Conservation (phyloP, 768 basidiomycete species). For the Galerina marginata region DNA sequence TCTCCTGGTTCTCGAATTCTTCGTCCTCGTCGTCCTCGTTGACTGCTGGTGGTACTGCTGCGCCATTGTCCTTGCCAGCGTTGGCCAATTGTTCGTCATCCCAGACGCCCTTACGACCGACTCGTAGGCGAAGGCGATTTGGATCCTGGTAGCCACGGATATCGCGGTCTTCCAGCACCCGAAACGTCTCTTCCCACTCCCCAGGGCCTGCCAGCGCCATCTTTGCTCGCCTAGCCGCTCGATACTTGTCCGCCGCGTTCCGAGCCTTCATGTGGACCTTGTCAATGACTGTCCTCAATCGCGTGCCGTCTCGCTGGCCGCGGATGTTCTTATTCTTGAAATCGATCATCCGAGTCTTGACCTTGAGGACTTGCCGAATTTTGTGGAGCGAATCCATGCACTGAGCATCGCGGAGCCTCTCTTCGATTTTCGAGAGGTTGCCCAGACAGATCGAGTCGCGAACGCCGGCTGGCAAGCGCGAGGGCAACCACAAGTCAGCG, state of each 20-base stretch:
- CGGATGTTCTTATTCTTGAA: slow-evolving; percentile 12
- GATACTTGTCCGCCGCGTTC: slow-evolving; percentile 6
- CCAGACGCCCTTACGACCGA: slow-evolving; percentile 20
- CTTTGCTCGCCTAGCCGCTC: slow-evolving; percentile 12
- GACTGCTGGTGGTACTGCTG: not conserved
- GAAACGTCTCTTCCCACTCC: slow-evolving; percentile 15
- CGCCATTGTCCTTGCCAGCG: not conserved
- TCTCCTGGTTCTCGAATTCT: not conserved
- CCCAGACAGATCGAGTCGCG: not conserved
- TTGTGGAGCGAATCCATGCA: slow-evolving; percentile 7
- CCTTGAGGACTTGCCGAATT: slow-evolving; percentile 2
- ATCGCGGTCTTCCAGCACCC: slow-evolving; percentile 12
- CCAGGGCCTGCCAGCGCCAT: slow-evolving; percentile 11
- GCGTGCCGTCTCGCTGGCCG: slow-evolving; percentile 10
- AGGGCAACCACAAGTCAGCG: slow-evolving; percentile 13
- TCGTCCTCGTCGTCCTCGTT: not conserved
- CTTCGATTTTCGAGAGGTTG: slow-evolving; percentile 11
- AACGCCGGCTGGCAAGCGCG: not conserved
- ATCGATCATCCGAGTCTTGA: slow-evolving; percentile 13
- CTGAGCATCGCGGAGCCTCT: slow-evolving; percentile 8
- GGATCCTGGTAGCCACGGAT: slow-evolving; percentile 21
- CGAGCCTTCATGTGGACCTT: slow-evolving; percentile 12
- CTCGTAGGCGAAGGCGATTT: not conserved
- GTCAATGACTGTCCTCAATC: slow-evolving; percentile 4
- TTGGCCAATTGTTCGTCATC: slow-evolving; percentile 17